Base-by-base conservation (phyloP, 352 stramenopile genomes). In the Pythium volutum region DNA sequence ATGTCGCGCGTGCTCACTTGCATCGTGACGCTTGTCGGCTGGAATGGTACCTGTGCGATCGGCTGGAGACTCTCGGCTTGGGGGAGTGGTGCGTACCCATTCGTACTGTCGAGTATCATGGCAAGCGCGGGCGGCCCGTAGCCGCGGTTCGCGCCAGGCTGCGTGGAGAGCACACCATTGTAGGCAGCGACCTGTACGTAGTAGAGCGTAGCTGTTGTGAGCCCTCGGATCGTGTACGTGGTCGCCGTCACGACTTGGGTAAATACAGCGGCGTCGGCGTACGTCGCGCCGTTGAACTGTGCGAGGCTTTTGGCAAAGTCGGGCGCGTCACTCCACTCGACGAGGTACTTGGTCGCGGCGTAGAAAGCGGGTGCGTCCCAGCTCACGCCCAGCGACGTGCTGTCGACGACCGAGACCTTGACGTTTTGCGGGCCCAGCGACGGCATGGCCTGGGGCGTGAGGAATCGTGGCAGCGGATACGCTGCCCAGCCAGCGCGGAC, bases 161-260 rank as follows among this genome's bases (percentile, higher is more conserved):
- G 54, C 5, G 25, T 53, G 0, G 47, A 16, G 4, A 79, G 15
- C 20, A 92, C 69, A n/a, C 87, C 84, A 54, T 98, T 98, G 64
- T 85, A 88, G 16, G 91, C 82, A 1, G 86, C 88, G 3, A 99
- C 92, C 2, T 89, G 82, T 6, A 98, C 83, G 47, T 81, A 96
- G 62, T 98, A 98, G 10, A 76, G 51, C 3, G 85, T 77, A 7
- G 81, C 92, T 10, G 87, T 83, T 1, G 74, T 68, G 34, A 98
- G 76, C 16, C 79, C 83, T 7, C 70, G 53, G 53, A 99, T 96
- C 5, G 84, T 86, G 70, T 97, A 95, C 6, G 66, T 67, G 3
- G 71, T 12, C 54, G 61, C 61, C 1, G 53, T 25, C 2, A 91
- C 63, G 1, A 96, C 74, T 20, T 89, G 64, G 2, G 73, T 78